A percentile compares a stretch with the other conserved stretches of the same genome.
Conservation (phyloP, 2,329 filamentous ascomycete genomes). For the Fusarium subtropicale region DNA sequence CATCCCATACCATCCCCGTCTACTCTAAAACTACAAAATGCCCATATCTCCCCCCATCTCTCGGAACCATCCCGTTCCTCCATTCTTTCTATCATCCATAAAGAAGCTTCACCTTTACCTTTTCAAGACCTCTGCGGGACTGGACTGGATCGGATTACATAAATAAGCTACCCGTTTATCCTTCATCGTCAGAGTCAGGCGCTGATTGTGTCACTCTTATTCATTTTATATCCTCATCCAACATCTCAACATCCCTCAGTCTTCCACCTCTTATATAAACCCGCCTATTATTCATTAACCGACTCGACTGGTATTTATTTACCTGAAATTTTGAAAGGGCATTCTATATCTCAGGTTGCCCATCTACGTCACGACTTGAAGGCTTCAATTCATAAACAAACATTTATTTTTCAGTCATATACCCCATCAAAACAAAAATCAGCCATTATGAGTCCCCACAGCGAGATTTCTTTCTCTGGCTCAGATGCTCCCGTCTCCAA, state of each 20-base stretch:
- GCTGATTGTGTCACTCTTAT: conserved; percentile 16
- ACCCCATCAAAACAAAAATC: conserved; percentile 20
- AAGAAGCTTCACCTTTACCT: conserved; percentile 18
- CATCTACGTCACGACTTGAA: conserved; percentile 27
- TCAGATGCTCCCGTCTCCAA: conserved; percentile 41
- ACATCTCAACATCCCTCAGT: conserved; percentile 12
- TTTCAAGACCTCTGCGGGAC: conserved; percentile 10
- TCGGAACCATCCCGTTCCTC: conserved; percentile 29
- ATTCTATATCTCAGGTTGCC: conserved; percentile 24
- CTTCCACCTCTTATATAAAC: conserved; percentile 6
- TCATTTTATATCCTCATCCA: background rate
- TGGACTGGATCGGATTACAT: background rate
- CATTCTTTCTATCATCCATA: conserved; percentile 33
- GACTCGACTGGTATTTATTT: conserved; percentile 5
- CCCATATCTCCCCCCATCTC: conserved; percentile 40
- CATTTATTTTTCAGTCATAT: conserved; percentile 12
- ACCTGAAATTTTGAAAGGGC: conserved; percentile 23
- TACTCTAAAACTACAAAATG: conserved; percentile 44
- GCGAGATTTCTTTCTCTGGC: conserved; percentile 49
- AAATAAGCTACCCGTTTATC: conserved; percentile 7
- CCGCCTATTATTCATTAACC: background rate
- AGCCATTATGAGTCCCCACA: conserved; percentile 53
- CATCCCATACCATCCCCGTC: conserved; percentile 20
- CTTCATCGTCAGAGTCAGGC: conserved; percentile 6
- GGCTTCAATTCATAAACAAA: conserved; percentile 7